phyloP scores from a whole-genome alignment of 1,284 basidiomycete species.

The Porogramme epimiltina region DNA sequence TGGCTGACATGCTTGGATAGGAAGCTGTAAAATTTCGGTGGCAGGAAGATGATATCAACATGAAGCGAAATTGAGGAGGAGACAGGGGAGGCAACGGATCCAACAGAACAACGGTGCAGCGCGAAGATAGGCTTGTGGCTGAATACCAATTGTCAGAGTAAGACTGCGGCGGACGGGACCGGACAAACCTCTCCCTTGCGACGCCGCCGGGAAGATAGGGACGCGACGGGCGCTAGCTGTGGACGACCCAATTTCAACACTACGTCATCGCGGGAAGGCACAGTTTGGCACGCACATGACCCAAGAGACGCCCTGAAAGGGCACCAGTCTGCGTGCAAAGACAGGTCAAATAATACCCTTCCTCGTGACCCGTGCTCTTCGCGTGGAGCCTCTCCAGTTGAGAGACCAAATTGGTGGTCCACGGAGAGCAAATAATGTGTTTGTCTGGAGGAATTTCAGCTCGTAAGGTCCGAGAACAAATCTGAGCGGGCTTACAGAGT shows the following conservation, averaged over 20 bases:
- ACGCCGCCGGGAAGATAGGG: not conserved
- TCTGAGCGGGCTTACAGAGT: not conserved
- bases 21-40: not conserved
- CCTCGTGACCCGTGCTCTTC: not conserved
- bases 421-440: slow-evolving; percentile 44
- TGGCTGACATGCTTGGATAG: not conserved
- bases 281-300: slow-evolving; percentile 2
- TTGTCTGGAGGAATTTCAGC: slow-evolving; percentile 7
- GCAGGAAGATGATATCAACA: not conserved
- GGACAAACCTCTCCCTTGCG: not conserved
- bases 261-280: not conserved
- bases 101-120: slow-evolving; percentile 4
- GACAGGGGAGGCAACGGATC: slow-evolving; percentile 6
- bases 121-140: not conserved
- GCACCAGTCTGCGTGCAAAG: slow-evolving; percentile 2
- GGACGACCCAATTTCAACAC: not conserved
- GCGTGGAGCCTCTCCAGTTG: slow-evolving; percentile 25
- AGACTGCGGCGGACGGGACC: not conserved
- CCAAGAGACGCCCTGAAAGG: not conserved
- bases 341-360: slow-evolving; percentile 2
- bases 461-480: not conserved
- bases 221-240: slow-evolving; percentile 1
- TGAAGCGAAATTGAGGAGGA: not conserved
- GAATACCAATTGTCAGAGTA: not conserved
- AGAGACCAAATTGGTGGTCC: slow-evolving; percentile 45